phyloP scores from a whole-genome alignment of 2,329 filamentous ascomycete species.

The Aspergillus quadrilineatus region DNA sequence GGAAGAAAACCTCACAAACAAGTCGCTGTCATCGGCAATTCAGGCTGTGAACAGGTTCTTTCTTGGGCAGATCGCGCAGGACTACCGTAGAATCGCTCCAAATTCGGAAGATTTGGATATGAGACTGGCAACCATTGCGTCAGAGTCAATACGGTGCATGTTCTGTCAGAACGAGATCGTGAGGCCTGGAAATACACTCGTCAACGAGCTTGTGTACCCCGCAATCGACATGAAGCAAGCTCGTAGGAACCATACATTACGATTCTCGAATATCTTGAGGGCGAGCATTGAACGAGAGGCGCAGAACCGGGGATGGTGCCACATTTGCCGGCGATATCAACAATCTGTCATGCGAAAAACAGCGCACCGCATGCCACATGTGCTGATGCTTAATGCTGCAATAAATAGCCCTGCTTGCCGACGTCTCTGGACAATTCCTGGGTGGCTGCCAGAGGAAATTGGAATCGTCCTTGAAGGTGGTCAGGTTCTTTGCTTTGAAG shows the following conservation, averaged over 20 bases:
- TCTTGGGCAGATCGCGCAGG: conserved; percentile 73
- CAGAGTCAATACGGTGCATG: conserved; percentile 70
- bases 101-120: conserved; percentile 68
- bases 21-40: conserved; percentile 74
- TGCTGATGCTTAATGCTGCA: conserved; percentile 83
- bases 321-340: conserved; percentile 85
- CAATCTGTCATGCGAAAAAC: conserved; percentile 81
- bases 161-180: conserved; percentile 85
- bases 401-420: conserved; percentile 70
- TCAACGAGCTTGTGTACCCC: conserved; percentile 85
- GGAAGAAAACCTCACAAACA: conserved; percentile 75
- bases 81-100: conserved; percentile 68
- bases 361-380: conserved; percentile 75
- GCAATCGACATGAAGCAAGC: conserved; percentile 52
- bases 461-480: conserved; percentile 86
- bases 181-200: conserved; percentile 72
- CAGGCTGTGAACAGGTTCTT: conserved; percentile 85
- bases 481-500: conserved; percentile 94
- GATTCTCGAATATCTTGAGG: conserved; percentile 90
- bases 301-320: conserved; percentile 89
- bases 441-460: conserved; percentile 91
- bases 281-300: conserved; percentile 86
- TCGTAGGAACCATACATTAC: conserved; percentile 50
- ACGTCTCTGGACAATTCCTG: conserved; percentile 77
- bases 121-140: conserved; percentile 49